Percentiles rank a stretch among this genome's conserved stretches.
Evolutionary conservation across 805 yeast genomes (phyloP).

Genomic region (Pichia insulana): DNA sequence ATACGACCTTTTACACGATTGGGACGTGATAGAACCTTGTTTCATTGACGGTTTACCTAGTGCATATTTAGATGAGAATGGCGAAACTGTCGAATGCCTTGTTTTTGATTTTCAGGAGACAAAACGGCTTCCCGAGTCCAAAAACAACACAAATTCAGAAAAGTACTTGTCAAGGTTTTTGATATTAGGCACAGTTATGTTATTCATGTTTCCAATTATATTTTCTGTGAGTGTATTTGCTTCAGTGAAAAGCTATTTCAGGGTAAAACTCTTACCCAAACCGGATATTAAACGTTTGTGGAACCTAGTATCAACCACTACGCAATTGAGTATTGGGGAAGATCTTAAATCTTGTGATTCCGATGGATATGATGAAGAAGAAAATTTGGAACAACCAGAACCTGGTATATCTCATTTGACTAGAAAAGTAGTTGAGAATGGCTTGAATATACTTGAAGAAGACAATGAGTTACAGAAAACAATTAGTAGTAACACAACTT

Average conservation of each 20-base stretch:
- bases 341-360: neutral
- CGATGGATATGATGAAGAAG: conserved; percentile 4
- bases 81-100: conserved; percentile 29
- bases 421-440: conserved; percentile 23
- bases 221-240: conserved; percentile 20
- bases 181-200: neutral
- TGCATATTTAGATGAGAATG: conserved; percentile 30
- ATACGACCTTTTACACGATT: conserved; percentile 59
- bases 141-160: neutral
- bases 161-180: neutral
- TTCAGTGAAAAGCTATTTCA: conserved; percentile 18
- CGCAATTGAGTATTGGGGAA: neutral
- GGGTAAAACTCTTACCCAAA: conserved; percentile 9
- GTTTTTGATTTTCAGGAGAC: conserved; percentile 43
- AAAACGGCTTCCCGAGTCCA: neutral
- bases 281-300: conserved; percentile 12
- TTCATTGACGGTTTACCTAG: conserved; percentile 40
- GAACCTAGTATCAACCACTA: neutral
- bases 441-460: conserved; percentile 11
- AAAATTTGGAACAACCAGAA: neutral
- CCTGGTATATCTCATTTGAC: conserved; percentile 19
- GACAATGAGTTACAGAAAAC: neutral
- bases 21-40: conserved; percentile 38
- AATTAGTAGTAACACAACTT: neutral
- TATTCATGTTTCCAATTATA: conserved; percentile 21